phyloP scores from a whole-genome alignment of 176 grass and related monocot genomes.

The Aechmea fasciata region DNA sequence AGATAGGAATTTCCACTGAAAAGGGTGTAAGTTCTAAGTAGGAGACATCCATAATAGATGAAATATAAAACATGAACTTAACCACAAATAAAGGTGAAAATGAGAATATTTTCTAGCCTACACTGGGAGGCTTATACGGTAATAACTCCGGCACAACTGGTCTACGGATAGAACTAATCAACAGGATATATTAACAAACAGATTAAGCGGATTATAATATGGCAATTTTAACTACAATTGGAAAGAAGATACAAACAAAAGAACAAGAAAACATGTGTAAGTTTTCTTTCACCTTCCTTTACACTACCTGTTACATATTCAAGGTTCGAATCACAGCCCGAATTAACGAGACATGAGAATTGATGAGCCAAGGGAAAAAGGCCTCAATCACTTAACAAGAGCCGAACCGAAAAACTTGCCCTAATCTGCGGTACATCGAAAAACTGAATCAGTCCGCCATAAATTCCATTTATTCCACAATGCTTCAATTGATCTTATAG shows the following conservation, averaged over 20 bases:
- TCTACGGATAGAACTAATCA: too few species aligned
- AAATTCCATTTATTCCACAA: constrained; percentile 10
- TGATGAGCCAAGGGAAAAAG: not conserved
- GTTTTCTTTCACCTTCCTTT: constrained; percentile 2
- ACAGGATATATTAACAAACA: too few species aligned
- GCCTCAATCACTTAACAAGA: not conserved
- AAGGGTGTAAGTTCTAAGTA: too few species aligned
- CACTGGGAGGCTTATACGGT: not conserved
- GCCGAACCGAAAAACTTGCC: not conserved
- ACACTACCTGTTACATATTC: not conserved
- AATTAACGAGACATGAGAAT: not conserved
- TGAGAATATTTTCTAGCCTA: not conserved
- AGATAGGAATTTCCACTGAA: too few species aligned
- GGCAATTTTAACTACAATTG: not conserved
- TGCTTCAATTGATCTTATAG: constrained; percentile 22
- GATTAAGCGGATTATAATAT: not conserved
- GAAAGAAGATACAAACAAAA: not conserved
- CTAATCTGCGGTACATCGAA: not conserved
- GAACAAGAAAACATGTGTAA: not conserved
- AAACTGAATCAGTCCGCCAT: not conserved
- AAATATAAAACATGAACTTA: not conserved
- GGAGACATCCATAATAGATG: too few species aligned
- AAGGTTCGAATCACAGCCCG: not conserved
- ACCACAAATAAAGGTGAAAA: not conserved
- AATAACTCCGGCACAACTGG: not conserved